phyloP scores from a whole-genome alignment of 2,329 filamentous ascomycete species.

The Calonectria naviculata region DNA sequence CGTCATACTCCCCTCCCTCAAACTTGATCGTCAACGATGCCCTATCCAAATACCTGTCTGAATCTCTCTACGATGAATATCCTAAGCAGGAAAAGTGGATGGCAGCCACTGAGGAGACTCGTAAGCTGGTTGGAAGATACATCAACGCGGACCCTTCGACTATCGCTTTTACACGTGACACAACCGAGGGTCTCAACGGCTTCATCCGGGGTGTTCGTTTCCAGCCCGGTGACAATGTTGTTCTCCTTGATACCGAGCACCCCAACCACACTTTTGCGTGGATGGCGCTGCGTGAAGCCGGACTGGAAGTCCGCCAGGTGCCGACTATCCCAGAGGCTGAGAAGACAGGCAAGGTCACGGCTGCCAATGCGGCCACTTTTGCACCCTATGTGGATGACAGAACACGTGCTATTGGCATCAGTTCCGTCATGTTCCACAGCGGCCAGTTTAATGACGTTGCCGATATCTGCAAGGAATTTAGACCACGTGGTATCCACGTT shows the following conservation, averaged over 20 bases:
- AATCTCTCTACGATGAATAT: constrained; percentile 34
- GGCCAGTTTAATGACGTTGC: constrained; percentile 46
- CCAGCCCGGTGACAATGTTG: constrained; percentile 44
- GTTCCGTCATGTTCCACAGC: constrained; percentile 47
- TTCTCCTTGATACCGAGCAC: constrained; percentile 45
- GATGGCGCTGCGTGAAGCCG: constrained; percentile 38
- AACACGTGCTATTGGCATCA: constrained; percentile 45
- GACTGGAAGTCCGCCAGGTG: constrained; percentile 41
- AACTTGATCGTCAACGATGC: constrained; percentile 46
- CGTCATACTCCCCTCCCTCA: constrained; percentile 43
- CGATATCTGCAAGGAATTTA: constrained; percentile 38
- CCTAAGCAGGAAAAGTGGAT: constrained; percentile 40
- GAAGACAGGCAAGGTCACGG: not conserved
- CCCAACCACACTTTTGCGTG: constrained; percentile 46
- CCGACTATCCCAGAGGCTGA: constrained; percentile 11
- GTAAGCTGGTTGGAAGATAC: constrained; percentile 38
- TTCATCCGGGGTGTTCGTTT: constrained; percentile 42
- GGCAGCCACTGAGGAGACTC: constrained; percentile 28
- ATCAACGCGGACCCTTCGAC: constrained; percentile 39
- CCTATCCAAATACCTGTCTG: constrained; percentile 37
- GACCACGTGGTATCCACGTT: constrained; percentile 43
- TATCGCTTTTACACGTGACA: constrained; percentile 46
- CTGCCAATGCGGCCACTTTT: constrained; percentile 29
- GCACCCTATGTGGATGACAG: constrained; percentile 42
- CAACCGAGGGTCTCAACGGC: constrained; percentile 44